phyloP scores from a whole-genome alignment of 805 yeast genomes.

The Candida berthetii region DNA sequence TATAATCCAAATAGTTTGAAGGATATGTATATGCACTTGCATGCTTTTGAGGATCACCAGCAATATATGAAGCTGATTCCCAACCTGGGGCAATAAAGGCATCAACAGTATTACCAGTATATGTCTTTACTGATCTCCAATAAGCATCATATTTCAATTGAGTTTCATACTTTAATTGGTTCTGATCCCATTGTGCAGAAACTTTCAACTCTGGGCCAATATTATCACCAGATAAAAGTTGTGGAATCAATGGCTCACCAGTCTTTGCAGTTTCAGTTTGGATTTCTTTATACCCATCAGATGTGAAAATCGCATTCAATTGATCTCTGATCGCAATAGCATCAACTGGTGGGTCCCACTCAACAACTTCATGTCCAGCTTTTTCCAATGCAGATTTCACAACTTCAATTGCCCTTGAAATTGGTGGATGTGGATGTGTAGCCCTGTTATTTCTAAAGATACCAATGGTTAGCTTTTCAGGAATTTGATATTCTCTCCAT shows the following conservation, averaged over 20 bases:
- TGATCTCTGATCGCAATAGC: conserved; percentile 33
- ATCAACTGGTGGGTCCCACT: conserved; percentile 35
- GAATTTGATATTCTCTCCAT: conserved; percentile 25
- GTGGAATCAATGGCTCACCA: conserved; percentile 1
- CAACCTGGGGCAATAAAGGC: conserved; percentile 36
- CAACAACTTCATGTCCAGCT: conserved; percentile 46
- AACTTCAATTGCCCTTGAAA: conserved; percentile 35
- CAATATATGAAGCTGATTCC: conserved; percentile 27
- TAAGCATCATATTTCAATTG: conserved; percentile 27
- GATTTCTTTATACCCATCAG: conserved; percentile 3
- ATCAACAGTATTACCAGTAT: conserved; percentile 30
- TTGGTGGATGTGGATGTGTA: conserved; percentile 44
- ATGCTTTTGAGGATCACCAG: conserved; percentile 6
- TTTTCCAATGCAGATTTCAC: conserved; percentile 23
- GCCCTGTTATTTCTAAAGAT: conserved; percentile 34
- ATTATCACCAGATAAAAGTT: neutral
- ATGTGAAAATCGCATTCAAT: neutral
- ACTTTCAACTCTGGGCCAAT: neutral
- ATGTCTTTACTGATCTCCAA: conserved; percentile 26
- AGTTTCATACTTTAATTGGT: conserved; percentile 19
- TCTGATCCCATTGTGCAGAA: conserved; percentile 29
- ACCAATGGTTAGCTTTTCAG: conserved; percentile 35
- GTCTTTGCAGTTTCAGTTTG: neutral
- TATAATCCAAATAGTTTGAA: conserved; percentile 28
- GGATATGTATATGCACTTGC: conserved; percentile 32